Conservation (phyloP, 352 stramenopile species). For the Globisporangium splendens region DNA sequence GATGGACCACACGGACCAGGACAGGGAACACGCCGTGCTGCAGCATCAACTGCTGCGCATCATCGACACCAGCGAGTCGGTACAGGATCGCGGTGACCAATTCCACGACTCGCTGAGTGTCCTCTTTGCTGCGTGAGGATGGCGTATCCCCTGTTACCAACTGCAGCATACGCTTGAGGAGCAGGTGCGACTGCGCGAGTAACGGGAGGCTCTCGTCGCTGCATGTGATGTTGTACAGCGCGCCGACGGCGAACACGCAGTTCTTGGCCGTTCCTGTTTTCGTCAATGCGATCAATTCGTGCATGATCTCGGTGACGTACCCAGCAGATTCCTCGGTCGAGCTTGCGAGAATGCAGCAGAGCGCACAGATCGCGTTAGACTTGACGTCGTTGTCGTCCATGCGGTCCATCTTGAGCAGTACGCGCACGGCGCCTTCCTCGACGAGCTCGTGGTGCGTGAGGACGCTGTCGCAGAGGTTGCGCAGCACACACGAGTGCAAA, state of each 20-base stretch:
- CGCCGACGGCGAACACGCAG: conserved; percentile 52
- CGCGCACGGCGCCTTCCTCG: conserved; percentile 41
- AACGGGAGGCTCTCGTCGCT: conserved; percentile 58
- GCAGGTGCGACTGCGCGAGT: conserved; percentile 26
- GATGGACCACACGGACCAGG: conserved; percentile 47
- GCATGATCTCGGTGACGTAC: conserved; percentile 52
- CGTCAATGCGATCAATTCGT: conserved; percentile 51
- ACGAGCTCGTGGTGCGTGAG: conserved; percentile 74
- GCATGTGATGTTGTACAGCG: conserved; percentile 76
- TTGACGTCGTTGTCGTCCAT: conserved; percentile 47
- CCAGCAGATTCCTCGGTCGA: conserved; percentile 47
- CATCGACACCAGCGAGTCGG: conserved; percentile 27
- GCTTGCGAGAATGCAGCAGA: conserved; percentile 64
- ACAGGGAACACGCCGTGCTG: conserved; percentile 39
- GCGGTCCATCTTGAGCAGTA: conserved; percentile 61
- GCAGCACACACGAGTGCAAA: conserved; percentile 64
- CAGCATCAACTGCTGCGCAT: conserved; percentile 25
- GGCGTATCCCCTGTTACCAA: conserved; percentile 19
- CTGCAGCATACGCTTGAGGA: conserved; percentile 39
- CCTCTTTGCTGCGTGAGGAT: too few species aligned
- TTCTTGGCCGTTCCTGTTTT: conserved; percentile 21
- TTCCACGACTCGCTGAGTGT: conserved; percentile 30
- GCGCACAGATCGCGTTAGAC: conserved; percentile 59
- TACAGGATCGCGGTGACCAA: conserved; percentile 59
- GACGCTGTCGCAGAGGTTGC: conserved; percentile 70